Evolutionary conservation across 148 eudicot species (phyloP).

Genomic region (Linanthus parryae): DNA sequence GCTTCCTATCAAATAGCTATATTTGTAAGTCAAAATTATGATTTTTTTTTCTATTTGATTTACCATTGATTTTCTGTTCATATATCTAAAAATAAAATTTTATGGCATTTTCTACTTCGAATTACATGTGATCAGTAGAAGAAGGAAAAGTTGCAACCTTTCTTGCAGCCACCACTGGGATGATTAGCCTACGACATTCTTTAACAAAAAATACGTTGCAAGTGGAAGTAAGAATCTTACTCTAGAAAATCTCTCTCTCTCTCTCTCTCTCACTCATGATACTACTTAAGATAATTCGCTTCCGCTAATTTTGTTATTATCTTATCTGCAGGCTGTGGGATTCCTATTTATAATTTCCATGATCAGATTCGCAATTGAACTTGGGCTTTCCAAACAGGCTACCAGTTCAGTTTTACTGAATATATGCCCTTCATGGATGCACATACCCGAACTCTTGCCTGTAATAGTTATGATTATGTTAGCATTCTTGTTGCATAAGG

Average conservation of each 20-base stretch:
- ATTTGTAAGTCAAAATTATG: slow-evolving; percentile 93
- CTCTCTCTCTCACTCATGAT: not conserved
- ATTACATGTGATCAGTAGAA: slow-evolving; percentile 61
- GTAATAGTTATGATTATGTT: slow-evolving; percentile 39
- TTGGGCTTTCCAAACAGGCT: slow-evolving; percentile 75
- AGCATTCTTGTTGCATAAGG: slow-evolving; percentile 43
- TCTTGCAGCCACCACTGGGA: slow-evolving; percentile 68
- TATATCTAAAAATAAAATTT: slow-evolving; percentile 2
- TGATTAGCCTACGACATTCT: slow-evolving; percentile 59
- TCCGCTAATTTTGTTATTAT: no score
- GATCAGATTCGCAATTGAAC: slow-evolving; percentile 62
- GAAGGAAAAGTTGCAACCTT: slow-evolving; percentile 86
- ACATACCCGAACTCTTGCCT: slow-evolving; percentile 41
- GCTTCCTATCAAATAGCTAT: slow-evolving; percentile 89
- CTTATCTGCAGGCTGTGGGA: slow-evolving; percentile 56
- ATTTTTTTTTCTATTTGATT: slow-evolving; percentile 10
- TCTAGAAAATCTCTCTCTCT: slow-evolving; percentile 6
- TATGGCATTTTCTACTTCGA: slow-evolving; percentile 8
- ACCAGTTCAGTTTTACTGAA: slow-evolving; percentile 31
- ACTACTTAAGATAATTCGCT: not conserved
- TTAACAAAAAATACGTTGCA: slow-evolving; percentile 41
- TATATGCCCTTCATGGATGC: slow-evolving; percentile 31
- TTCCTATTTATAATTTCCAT: slow-evolving; percentile 44
- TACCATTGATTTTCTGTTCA: slow-evolving; percentile 7
- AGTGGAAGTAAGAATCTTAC: slow-evolving; percentile 48